phyloP scores from a whole-genome alignment of 257 asterid genomes.

The Gentiana straminea region DNA sequence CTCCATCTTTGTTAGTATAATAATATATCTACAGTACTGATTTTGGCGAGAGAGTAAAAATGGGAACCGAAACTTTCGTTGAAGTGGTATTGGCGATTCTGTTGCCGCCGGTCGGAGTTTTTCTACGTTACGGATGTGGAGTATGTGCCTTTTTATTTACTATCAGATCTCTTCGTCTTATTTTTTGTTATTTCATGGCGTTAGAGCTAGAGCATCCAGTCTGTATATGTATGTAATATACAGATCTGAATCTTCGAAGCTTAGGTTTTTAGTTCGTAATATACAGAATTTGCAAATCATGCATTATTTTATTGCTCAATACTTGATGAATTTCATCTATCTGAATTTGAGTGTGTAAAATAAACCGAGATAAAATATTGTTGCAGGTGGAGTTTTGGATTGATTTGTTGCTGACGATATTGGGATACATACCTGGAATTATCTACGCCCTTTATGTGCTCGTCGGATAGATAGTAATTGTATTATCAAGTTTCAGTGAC shows the following conservation, averaged over 20 bases:
- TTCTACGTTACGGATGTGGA: constrained; percentile 88
- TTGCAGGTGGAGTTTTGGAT: constrained; percentile 89
- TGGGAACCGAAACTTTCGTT: constrained; percentile 81
- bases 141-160: constrained; percentile 19
- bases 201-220: neutral
- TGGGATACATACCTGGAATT: constrained; percentile 87
- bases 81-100: constrained; percentile 80
- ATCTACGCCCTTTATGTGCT: constrained; percentile 71
- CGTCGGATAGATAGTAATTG: constrained; percentile 25
- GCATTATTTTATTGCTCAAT: too few relatives aligned
- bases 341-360: too few relatives aligned
- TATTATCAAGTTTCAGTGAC: neutral
- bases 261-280: neutral
- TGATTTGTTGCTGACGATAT: constrained; percentile 56
- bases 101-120: constrained; percentile 86
- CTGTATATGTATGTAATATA: neutral
- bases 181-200: neutral
- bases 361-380: neutral
- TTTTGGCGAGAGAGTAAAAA: neutral
- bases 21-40: too few relatives aligned
- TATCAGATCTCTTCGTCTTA: neutral
- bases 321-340: too few relatives aligned
- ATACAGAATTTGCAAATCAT: too few relatives aligned
- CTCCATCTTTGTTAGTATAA: too few relatives aligned
- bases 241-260: neutral